Percentiles rank a stretch among this genome's conserved stretches.
Evolutionary conservation across 345 rosid species (phyloP).

Genomic region (Conringia planisiliqua): DNA sequence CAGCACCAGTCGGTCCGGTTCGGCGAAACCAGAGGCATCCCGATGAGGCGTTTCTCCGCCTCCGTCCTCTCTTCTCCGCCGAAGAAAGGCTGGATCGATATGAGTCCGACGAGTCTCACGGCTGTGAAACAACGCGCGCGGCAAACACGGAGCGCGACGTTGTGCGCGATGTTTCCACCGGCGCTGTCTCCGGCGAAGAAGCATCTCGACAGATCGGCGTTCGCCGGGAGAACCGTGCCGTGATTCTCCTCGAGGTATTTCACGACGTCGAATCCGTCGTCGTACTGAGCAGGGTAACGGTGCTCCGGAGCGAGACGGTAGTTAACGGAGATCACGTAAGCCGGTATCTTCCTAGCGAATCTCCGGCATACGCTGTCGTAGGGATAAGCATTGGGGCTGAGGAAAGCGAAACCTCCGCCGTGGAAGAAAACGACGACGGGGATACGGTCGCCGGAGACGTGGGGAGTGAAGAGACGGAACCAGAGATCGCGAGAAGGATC

Average conservation of each 20-base stretch:
- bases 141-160: constrained; percentile 52
- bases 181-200: constrained; percentile 81
- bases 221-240: constrained; percentile 35
- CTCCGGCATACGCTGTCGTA: constrained; percentile 70
- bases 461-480: constrained; percentile 64
- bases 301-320: constrained; percentile 80
- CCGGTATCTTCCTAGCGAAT: constrained; percentile 50
- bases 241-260: constrained; percentile 45
- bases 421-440: constrained; percentile 80
- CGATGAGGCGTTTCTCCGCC: constrained; percentile 46
- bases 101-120: constrained; percentile 43
- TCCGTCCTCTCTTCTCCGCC: constrained; percentile 78
- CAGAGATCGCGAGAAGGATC: constrained; percentile 66
- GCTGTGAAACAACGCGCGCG: constrained; percentile 1
- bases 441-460: constrained; percentile 28
- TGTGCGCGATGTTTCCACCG: constrained; percentile 76
- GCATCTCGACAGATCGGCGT: constrained; percentile 56
- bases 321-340: constrained; percentile 62
- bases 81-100: constrained; percentile 75
- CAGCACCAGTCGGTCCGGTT: constrained; percentile 53
- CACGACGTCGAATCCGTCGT: constrained; percentile 69
- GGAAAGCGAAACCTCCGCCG: constrained; percentile 80
- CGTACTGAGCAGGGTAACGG: constrained; percentile 69
- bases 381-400: constrained; percentile 43
- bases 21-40: constrained; percentile 40